Evolutionary conservation across 805 yeast species (phyloP).

Genomic region (Scheffersomyces ergatensis): DNA sequence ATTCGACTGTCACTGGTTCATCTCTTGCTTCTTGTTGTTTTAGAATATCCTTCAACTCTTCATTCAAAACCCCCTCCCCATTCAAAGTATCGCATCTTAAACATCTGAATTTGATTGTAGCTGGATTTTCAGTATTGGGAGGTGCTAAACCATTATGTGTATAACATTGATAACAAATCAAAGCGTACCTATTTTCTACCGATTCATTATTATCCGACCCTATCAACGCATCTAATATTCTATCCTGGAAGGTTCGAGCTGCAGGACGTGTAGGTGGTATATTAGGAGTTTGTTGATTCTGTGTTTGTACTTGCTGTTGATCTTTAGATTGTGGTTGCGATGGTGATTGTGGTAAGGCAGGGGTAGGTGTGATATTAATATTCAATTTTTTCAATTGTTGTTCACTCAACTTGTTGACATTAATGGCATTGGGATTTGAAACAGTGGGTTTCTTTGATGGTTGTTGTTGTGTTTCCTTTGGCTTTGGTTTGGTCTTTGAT

Average conservation of each 20-base stretch:
- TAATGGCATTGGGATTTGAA: not conserved
- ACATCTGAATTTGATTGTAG: slow-evolving; percentile 54
- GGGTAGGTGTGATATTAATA: slow-evolving; percentile 2
- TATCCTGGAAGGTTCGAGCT: slow-evolving; percentile 29
- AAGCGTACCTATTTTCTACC: slow-evolving; percentile 60
- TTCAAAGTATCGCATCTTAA: slow-evolving; percentile 58
- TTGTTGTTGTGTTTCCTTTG: not conserved
- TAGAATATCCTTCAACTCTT: slow-evolving; percentile 1
- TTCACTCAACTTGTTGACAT: not conserved
- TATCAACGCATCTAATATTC: slow-evolving; percentile 34
- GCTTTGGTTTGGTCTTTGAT: slow-evolving; percentile 1
- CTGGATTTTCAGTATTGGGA: slow-evolving; percentile 54
- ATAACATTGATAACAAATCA: slow-evolving; percentile 65
- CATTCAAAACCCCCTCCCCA: slow-evolving; percentile 15
- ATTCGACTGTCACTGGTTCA: too few species aligned
- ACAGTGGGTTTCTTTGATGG: not conserved
- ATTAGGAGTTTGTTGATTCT: slow-evolving; percentile 1
- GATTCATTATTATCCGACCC: slow-evolving; percentile 65
- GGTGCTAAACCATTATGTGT: slow-evolving; percentile 82
- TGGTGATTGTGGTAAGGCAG: not conserved
- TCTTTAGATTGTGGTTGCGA: not conserved
- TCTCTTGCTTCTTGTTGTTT: slow-evolving; percentile 3
- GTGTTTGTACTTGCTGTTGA: not conserved
- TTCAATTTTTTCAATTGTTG: slow-evolving; percentile 8
- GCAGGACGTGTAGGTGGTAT: not conserved